Evolutionary conservation across 164 flowering plant species (phyloP).

Genomic region (Vitis amurensis): DNA sequence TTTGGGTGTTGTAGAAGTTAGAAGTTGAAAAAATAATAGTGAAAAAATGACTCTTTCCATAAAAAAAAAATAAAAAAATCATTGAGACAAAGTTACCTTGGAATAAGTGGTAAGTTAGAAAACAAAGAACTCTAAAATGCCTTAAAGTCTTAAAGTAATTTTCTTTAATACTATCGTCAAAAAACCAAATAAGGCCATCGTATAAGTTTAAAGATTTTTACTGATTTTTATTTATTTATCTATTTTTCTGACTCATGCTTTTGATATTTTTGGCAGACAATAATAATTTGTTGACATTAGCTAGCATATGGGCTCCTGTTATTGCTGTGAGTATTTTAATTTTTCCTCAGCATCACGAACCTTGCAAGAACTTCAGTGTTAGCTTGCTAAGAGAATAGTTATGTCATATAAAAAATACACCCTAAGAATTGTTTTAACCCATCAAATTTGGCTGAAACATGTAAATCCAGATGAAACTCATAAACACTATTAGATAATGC

Average conservation of each 20-base stretch:
- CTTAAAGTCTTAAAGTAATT: too few species aligned
- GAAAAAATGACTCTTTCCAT: too few species aligned
- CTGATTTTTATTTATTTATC: too few species aligned
- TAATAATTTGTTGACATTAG: conserved; percentile 66
- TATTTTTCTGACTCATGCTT: conserved; percentile 1
- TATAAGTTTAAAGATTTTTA: too few species aligned
- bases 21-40: too few species aligned
- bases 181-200: too few species aligned
- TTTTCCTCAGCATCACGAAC: neutral
- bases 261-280: conserved; percentile 58
- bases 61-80: too few species aligned
- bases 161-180: too few species aligned
- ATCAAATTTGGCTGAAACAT: neutral
- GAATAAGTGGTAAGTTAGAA: too few species aligned
- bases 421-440: neutral
- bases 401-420: neutral
- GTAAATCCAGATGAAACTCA: neutral
- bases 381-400: neutral
- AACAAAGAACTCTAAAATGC: too few species aligned
- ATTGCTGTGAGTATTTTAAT: conserved; percentile 71
- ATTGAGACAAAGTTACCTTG: too few species aligned
- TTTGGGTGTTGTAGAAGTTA: too few species aligned
- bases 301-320: conserved; percentile 94
- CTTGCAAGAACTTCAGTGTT: neutral
- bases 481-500: neutral